These are phyloP conservation scores for Fusarium beomiforme DNA, from an alignment of 2,329 filamentous ascomycete genomes.

Conservation along the genomic window DNA sequence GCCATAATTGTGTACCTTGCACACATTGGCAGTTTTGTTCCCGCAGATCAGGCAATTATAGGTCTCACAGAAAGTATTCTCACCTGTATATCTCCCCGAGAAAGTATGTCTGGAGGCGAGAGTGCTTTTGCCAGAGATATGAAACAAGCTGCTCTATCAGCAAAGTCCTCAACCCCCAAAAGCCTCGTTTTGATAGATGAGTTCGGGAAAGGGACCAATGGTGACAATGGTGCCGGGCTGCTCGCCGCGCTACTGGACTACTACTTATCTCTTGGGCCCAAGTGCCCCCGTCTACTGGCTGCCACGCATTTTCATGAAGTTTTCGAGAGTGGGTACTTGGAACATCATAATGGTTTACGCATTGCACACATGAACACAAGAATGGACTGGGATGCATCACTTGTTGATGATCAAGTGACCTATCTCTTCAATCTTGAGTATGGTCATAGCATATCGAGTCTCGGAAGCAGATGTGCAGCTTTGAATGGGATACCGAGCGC, in stretches of 20 bases:
- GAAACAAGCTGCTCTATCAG: conserved; percentile 82
- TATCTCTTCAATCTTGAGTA: conserved; percentile 77
- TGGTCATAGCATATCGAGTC: conserved; percentile 81
- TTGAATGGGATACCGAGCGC: conserved; percentile 82
- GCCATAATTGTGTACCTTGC: conserved; percentile 92
- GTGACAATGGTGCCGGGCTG: conserved; percentile 67
- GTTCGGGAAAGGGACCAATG: conserved; percentile 76
- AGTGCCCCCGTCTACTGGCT: conserved; percentile 66
- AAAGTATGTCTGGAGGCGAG: conserved; percentile 67
- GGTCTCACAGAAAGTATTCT: conserved; percentile 94
- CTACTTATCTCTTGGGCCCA: conserved; percentile 57
- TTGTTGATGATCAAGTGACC: conserved; percentile 70
- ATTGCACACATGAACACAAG: conserved; percentile 79
- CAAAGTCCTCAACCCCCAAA: conserved; percentile 77
- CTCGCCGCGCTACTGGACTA: conserved; percentile 67
- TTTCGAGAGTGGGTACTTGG: conserved; percentile 71
- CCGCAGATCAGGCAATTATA: conserved; percentile 78
- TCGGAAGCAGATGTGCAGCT: conserved; percentile 85
- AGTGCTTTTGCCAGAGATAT: conserved; percentile 81
- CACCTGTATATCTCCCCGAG: conserved; percentile 81
- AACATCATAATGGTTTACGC: conserved; percentile 58
- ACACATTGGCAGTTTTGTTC: conserved; percentile 92
- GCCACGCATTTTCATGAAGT: conserved; percentile 77
- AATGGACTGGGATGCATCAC: conserved; percentile 62
- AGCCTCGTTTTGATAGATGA: conserved; percentile 94